phyloP scores from a whole-genome alignment of 352 stramenopile species.

The Phytophthora pini region DNA sequence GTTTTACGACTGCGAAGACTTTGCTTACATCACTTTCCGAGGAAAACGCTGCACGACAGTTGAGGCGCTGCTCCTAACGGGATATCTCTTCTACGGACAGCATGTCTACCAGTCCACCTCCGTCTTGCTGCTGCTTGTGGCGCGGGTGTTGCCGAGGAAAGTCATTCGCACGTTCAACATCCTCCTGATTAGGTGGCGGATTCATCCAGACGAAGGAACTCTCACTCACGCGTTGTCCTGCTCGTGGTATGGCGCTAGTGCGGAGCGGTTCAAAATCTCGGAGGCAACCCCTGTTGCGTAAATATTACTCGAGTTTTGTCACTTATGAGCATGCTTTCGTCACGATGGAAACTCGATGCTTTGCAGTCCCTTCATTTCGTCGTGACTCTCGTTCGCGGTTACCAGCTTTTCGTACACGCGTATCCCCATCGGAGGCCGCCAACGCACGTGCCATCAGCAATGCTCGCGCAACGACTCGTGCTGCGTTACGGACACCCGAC shows the following conservation, averaged over 20 bases:
- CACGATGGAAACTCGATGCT: too few relatives aligned
- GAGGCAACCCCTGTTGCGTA: constrained; percentile 8
- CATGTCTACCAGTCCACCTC: constrained; percentile 25
- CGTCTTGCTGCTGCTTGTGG: constrained; percentile 21
- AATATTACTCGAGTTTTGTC: neutral
- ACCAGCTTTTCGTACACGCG: too few relatives aligned
- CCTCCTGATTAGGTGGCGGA: constrained; percentile 18
- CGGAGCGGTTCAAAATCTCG: constrained; percentile 21
- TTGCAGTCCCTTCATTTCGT: neutral
- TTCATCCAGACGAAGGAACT: constrained; percentile 12
- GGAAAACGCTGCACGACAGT: constrained; percentile 18
- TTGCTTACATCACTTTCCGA: constrained; percentile 17
- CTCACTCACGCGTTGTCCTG: constrained; percentile 18
- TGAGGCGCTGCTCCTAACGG: constrained; percentile 26
- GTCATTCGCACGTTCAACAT: constrained; percentile 31
- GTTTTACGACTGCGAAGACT: constrained; percentile 25
- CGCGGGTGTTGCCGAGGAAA: constrained; percentile 19
- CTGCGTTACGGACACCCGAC: neutral
- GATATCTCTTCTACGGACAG: constrained; percentile 23
- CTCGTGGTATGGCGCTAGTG: constrained; percentile 25
- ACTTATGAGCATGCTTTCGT: too few relatives aligned
- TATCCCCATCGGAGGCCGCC: too few relatives aligned
- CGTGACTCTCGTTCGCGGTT: neutral
- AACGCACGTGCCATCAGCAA: too few relatives aligned
- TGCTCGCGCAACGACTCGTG: too few relatives aligned